Evolutionary conservation across 768 basidiomycete genomes (phyloP), one percentile per base, ranked within the genome.

Genomic region (Phanerodontia chrysosporium): DNA sequence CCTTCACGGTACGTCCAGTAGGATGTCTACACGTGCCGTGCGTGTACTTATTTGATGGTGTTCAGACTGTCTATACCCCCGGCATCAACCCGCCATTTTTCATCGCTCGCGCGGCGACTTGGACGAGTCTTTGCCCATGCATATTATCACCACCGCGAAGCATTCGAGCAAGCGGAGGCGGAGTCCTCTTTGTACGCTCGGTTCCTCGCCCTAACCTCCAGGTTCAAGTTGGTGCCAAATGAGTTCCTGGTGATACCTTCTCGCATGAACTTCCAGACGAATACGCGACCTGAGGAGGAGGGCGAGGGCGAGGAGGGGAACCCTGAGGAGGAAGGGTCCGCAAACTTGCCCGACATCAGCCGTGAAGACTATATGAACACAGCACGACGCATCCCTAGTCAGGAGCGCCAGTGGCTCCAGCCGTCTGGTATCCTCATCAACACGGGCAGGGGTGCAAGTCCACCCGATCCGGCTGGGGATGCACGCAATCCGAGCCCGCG

Each of bases 121-220:
- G 94, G 94, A 1, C 86, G 96, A 36, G 95, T 98, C 62, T 98
- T 99, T 69, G 92, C 92, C 0, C 96, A 99, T 72, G 94, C 95
- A 1, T 98, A 94, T 77, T 95, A 89, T 75, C 92, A 94, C 70
- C 94, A 96, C 72, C 87, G 92, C 62, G 94, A 95, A 69, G 84
- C 85, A 0, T 96, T 96, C 70, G 89, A 92, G 64, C 89, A 92
- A 69, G 89, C 89, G 29, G 93, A 95, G 74, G 91, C 86, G 6
- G 95, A 97, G 73, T 92, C 89, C 7, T 90, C 90, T 0, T 78
- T 97, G 2, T 95, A 96, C 68, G 87, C 89, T 35, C 88, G 95
- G 65, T 96, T 96, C 77, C 81, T 95, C 57, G 87, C 87, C 12
- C 83, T 96, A 58, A 89, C 89, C 8, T 78, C 81, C 60, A 84